Evolutionary conservation across 768 basidiomycete genomes (phyloP).

Genomic region (Kwoniella sp.): DNA sequence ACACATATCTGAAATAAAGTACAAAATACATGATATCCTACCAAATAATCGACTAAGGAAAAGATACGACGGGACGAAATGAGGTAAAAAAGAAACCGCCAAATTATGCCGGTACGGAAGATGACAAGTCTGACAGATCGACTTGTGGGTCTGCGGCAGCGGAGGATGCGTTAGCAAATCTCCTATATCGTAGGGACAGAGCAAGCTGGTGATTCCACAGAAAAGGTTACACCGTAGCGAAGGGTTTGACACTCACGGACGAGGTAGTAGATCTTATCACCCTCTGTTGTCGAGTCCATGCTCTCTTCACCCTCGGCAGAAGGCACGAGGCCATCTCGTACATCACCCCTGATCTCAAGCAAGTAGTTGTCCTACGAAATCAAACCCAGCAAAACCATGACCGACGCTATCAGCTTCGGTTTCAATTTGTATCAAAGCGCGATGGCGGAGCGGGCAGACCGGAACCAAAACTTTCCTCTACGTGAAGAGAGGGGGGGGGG

Average conservation of each 20-base stretch:
- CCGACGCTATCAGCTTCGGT: no score
- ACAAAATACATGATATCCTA: not conserved
- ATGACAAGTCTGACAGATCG: conserved; percentile 47
- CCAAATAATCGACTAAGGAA: not conserved
- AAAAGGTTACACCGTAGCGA: no score
- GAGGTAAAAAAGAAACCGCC: no score
- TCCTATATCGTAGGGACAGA: no score
- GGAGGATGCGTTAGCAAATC: no score
- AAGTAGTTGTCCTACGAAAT: conserved; percentile 64
- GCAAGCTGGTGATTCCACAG: no score
- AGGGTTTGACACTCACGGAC: conserved; percentile 70
- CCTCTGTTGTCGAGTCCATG: conserved; percentile 56
- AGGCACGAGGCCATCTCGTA: conserved; percentile 62
- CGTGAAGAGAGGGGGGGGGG: no score
- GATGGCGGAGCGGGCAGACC: no score
- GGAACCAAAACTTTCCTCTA: no score
- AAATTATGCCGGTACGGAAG: conserved; percentile 31
- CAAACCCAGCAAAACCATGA: no score
- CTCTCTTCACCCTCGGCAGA: conserved; percentile 63
- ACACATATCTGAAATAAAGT: not conserved
- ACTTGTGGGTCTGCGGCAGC: conserved; percentile 46
- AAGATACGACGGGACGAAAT: not conserved
- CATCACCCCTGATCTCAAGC: conserved; percentile 78
- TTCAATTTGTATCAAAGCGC: no score
- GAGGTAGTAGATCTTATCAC: conserved; percentile 76